Evolutionary conservation across 257 asterid species (phyloP).

Genomic region (Solanum chaucha): DNA sequence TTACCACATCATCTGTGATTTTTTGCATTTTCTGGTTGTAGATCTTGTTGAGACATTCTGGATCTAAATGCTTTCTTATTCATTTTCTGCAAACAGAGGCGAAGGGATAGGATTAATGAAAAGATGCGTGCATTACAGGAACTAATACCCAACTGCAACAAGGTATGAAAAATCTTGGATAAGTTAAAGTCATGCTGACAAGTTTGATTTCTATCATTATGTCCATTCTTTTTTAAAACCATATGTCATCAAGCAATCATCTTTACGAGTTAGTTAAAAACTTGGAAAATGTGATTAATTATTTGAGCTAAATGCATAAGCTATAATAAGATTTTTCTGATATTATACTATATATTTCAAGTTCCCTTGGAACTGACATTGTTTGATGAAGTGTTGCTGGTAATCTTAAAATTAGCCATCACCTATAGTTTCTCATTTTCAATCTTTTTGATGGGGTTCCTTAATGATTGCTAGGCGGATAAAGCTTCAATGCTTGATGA

Average conservation of each 20-base stretch:
- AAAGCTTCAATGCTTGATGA: slow-evolving; percentile 99
- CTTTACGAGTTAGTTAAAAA: background rate
- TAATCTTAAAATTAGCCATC: background rate
- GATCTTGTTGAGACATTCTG: background rate
- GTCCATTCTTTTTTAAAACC: background rate
- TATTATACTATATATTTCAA: background rate
- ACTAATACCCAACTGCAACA: slow-evolving; percentile 95
- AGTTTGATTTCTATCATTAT: background rate
- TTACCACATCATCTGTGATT: background rate
- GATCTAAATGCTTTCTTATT: slow-evolving; percentile 2
- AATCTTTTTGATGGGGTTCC: background rate
- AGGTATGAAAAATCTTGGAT: slow-evolving; percentile 32
- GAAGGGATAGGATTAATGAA: slow-evolving; percentile 90
- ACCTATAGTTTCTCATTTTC: slow-evolving; percentile 2
- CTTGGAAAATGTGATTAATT: background rate
- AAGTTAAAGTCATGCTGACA: slow-evolving; percentile 1
- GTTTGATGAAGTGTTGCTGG: background rate
- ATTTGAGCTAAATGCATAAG: background rate
- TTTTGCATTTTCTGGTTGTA: background rate
- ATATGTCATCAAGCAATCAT: background rate
- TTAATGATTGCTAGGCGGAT: slow-evolving; percentile 51
- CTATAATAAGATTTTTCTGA: background rate
- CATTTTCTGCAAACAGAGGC: slow-evolving; percentile 45
- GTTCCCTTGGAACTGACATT: background rate
- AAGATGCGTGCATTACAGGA: slow-evolving; percentile 98